A percentile compares a stretch with the other conserved stretches of the same genome.
Evolutionary conservation across 2,329 filamentous ascomycete genomes (phyloP).

Genomic region (Stemphylium vesicarium): DNA sequence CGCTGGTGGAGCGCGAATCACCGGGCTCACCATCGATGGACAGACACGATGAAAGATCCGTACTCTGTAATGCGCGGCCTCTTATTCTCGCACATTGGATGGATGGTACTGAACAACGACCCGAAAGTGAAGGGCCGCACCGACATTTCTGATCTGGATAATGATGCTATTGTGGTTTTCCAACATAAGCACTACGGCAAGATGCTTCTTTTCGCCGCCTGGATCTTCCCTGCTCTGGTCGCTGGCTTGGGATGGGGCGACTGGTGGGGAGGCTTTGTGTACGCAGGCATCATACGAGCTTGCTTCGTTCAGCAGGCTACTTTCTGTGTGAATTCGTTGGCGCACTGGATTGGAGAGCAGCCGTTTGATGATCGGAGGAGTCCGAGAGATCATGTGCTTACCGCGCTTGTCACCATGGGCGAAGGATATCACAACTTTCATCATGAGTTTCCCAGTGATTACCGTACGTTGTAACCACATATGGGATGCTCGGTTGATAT

Average conservation of each 20-base stretch:
- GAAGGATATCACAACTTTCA: slow-evolving; percentile 53
- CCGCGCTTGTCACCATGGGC: slow-evolving; percentile 50
- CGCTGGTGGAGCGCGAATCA: slow-evolving; percentile 57
- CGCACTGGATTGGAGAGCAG: slow-evolving; percentile 59
- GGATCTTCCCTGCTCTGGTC: slow-evolving; percentile 52
- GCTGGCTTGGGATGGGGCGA: slow-evolving; percentile 57
- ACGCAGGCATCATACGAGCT: slow-evolving; percentile 57
- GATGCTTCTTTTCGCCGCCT: slow-evolving; percentile 52
- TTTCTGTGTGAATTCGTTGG: slow-evolving; percentile 60
- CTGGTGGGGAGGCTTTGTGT: slow-evolving; percentile 56
- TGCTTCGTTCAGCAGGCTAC: slow-evolving; percentile 60
- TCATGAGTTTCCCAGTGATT: slow-evolving; percentile 51
- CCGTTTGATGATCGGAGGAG: slow-evolving; percentile 50
- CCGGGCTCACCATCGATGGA: slow-evolving; percentile 59
- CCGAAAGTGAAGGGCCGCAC: slow-evolving; percentile 57
- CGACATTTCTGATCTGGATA: slow-evolving; percentile 58
- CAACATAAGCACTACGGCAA: slow-evolving; percentile 57
- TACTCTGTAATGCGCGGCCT: slow-evolving; percentile 57
- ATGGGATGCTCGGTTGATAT: not conserved
- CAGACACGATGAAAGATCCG: slow-evolving; percentile 58
- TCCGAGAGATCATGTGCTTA: slow-evolving; percentile 48
- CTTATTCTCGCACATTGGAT: slow-evolving; percentile 56
- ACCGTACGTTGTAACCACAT: not conserved
- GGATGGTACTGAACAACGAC: slow-evolving; percentile 60
- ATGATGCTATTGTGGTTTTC: slow-evolving; percentile 56